phyloP scores from a whole-genome alignment of 1,139 yeast genomes.

The Yamadazyma membranifaciens region DNA sequence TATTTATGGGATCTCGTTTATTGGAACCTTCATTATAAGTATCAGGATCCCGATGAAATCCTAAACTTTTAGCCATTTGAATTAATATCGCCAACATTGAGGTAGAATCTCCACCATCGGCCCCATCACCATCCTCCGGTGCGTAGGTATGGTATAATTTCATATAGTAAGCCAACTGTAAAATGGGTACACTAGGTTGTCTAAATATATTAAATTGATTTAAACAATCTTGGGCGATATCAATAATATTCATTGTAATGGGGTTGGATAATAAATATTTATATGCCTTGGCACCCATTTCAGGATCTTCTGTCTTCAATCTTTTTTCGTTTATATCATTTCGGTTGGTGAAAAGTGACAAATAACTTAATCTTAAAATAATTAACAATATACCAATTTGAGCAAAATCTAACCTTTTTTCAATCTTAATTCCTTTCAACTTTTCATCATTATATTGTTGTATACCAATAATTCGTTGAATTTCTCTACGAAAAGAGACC shows the following conservation, averaged over 20 bases:
- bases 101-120: constrained; percentile 45
- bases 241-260: constrained; percentile 41
- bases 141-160: constrained; percentile 41
- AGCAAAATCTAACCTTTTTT: constrained; percentile 33
- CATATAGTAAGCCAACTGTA: constrained; percentile 45
- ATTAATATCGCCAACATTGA: constrained; percentile 35
- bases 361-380: constrained; percentile 29
- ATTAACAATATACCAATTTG: constrained; percentile 29
- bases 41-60: constrained; percentile 45
- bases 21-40: constrained; percentile 16
- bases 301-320: constrained; percentile 22
- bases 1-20: constrained; percentile 22
- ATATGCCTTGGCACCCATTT: constrained; percentile 28
- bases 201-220: constrained; percentile 49
- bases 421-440: constrained; percentile 22
- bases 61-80: constrained; percentile 45
- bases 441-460: constrained; percentile 20
- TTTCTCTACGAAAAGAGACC: constrained; percentile 19
- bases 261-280: constrained; percentile 47
- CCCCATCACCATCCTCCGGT: constrained; percentile 53
- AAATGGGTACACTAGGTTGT: constrained; percentile 46
- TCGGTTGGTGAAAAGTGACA: constrained; percentile 35
- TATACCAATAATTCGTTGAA: constrained; percentile 27
- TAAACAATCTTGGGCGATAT: constrained; percentile 52
- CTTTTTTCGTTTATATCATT: constrained; percentile 27